Conservation (phyloP, 169 alveolate genomes). For the Plasmodium malariae region DNA sequence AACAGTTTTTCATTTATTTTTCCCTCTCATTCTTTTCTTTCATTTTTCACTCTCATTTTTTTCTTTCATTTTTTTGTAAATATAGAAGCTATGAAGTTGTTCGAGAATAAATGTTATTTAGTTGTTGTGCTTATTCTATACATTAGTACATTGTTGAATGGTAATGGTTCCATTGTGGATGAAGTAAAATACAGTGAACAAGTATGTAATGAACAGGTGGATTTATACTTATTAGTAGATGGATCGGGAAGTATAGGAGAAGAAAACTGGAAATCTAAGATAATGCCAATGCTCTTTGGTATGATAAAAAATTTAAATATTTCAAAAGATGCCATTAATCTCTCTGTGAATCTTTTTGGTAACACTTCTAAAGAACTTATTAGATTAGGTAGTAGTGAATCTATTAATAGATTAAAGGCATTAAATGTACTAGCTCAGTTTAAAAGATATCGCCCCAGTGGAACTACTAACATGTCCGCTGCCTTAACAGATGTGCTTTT, state of each 20-base stretch:
- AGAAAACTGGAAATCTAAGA: conserved; percentile 14
- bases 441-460: conserved; percentile 3
- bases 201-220: conserved; percentile 65
- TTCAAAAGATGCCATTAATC: conserved; percentile 15
- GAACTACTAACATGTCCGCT: conserved; percentile 19
- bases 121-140: conserved; percentile 44
- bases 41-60: background rate
- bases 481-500: background rate
- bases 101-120: conserved; percentile 22
- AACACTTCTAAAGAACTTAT: conserved; percentile 3
- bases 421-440: background rate
- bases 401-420: conserved; percentile 17
- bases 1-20: too few species aligned
- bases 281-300: conserved; percentile 11
- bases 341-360: conserved; percentile 9
- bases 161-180: conserved; percentile 2
- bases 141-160: conserved; percentile 1
- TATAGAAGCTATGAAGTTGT: conserved; percentile 27
- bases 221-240: conserved; percentile 41
- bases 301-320: conserved; percentile 16
- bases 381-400: background rate
- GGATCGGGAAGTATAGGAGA: conserved; percentile 68
- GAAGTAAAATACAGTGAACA: conserved; percentile 47
- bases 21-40: too few species aligned
- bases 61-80: background rate